Evolutionary conservation across 306 rosid genomes (phyloP), one percentile per base, ranked within the genome.

Genomic region (Inga oerstediana): DNA sequence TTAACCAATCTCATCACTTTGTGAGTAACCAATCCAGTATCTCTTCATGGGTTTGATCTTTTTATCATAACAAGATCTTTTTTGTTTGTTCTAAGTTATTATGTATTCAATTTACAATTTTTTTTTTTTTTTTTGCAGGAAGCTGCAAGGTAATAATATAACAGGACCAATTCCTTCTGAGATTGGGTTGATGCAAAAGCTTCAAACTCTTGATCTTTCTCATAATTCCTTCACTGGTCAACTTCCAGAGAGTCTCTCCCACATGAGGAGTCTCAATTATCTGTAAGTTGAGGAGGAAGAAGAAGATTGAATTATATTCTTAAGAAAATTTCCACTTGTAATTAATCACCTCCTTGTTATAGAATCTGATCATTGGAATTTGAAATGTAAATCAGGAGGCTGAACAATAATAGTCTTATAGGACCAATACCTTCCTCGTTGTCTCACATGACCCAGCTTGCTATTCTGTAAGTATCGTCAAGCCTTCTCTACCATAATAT

Each of bases 121-220:
- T 27, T 27, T 27, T 27, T 27, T 12, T 12, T 66, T 3, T 62
- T 30, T 71, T 75, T 84, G 84, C 93, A 97, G 99, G 86, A 86
- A 88, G 14, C 77, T 97, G 49, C 97, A 94, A 80, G 91, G 89
- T 68, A 97, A 97, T 76, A 89, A 91, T 58, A 92, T 97, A 86
- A 44, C 97, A 59, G 99, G 99, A 61, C 61, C 86, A 78, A 92
- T 97, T 49, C 98, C 99, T 10, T 39, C 82, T 78, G 98, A 94
- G 88, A 61, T 97, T 77, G 92, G 95, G 83, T 91, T 80, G 88
- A 92, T 97, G 64, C 92, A 89, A 56, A 89, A 83, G 88, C 99
- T 97, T 74, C 85, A 79, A 51, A 92, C 97, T 69, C 91, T 97
- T 51, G 97, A 94, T 88, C 97, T 97, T 84, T 94, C 99, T n/a